These are phyloP conservation scores for Oropetium thomaeum DNA, from an alignment of 176 grass and related monocot species.

Conservation along the genomic window DNA sequence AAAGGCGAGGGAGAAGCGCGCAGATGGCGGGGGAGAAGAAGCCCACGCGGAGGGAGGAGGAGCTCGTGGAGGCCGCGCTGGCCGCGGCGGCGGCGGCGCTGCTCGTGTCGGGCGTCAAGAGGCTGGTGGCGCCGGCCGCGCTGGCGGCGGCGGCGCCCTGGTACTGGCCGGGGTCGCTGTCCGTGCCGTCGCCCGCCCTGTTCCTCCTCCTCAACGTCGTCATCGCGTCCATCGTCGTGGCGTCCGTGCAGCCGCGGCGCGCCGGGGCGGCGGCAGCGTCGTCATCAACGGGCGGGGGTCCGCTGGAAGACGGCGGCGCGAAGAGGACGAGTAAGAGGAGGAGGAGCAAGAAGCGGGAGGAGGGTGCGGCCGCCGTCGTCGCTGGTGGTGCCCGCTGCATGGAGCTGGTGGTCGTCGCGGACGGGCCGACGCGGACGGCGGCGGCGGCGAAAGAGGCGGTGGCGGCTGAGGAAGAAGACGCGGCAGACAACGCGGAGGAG, in stretches of 20 bases:
- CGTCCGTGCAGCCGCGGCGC: slow-evolving; percentile 43
- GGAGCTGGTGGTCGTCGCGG: slow-evolving; percentile 30
- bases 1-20: neutral
- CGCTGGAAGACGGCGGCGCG: neutral
- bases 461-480: slow-evolving; percentile 40
- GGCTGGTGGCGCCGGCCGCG: slow-evolving; percentile 44
- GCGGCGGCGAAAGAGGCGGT: neutral
- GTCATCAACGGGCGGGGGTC: neutral
- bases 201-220: slow-evolving; percentile 85
- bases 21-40: slow-evolving; percentile 45
- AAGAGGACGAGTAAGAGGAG: slow-evolving; percentile 40
- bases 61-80: slow-evolving; percentile 70
- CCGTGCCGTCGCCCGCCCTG: slow-evolving; percentile 57
- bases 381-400: slow-evolving; percentile 19
- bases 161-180: slow-evolving; percentile 34
- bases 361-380: neutral
- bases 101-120: slow-evolving; percentile 68
- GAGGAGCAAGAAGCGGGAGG: slow-evolving; percentile 12
- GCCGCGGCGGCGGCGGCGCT: slow-evolving; percentile 64
- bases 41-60: slow-evolving; percentile 53
- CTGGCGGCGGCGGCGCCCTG: slow-evolving; percentile 13
- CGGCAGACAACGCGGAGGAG: slow-evolving; percentile 49
- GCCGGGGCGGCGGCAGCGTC: neutral
- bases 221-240: slow-evolving; percentile 79
- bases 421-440: neutral